Base-by-base conservation (phyloP, 1,284 basidiomycete genomes). In the Pseudozyma flocculosa region DNA sequence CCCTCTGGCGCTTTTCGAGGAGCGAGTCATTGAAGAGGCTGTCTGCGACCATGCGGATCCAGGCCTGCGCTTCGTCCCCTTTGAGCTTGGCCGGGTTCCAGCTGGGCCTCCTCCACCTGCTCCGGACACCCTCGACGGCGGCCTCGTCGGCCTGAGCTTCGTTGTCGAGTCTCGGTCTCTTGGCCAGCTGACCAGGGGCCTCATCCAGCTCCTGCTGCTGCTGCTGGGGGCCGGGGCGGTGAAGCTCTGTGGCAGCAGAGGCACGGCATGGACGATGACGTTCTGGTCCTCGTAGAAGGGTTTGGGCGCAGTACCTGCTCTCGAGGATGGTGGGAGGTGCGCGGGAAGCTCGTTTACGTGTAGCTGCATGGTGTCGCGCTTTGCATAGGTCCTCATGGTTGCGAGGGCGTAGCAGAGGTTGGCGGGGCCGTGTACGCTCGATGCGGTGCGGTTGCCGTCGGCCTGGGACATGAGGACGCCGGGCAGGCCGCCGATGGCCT, bases 381-480 rank as follows among this genome's bases (percentile, higher is more conserved):
- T 67, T 15, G 66, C 67, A 43, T 64, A 69, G 21, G 57, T 53
- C 14, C 81, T 72, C 47, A 80, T 86, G 1, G 88, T 84, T 14
- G 88, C 88, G 36, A 93, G 72, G 47, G 83, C 83, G 71, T 92
- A 88, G 19, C 82, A 76, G 19, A 88, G 78, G 22, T 88, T 89
- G 8, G 82, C 82, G 1, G 90, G 90, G 5, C 90, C 92, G 30
- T 85, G 80, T 19, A 93, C 73, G 24, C 84, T 79, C 32, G 93
- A 52, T 38, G 82, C 80, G 23, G 80, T 78, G 36, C 85, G 83
- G 1, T 84, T 83, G 1, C 84, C 83, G 78, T 93, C 91, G 5
- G 89, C 88, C 56, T 88, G 81, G 1, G 86, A 86, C 90, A 94
- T 92, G 40, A 92, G 72, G 17, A 90, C 77, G 2, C 90, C 90